Evolutionary conservation across 2,329 filamentous ascomycete genomes (phyloP).

Genomic region (Alternaria sp.): DNA sequence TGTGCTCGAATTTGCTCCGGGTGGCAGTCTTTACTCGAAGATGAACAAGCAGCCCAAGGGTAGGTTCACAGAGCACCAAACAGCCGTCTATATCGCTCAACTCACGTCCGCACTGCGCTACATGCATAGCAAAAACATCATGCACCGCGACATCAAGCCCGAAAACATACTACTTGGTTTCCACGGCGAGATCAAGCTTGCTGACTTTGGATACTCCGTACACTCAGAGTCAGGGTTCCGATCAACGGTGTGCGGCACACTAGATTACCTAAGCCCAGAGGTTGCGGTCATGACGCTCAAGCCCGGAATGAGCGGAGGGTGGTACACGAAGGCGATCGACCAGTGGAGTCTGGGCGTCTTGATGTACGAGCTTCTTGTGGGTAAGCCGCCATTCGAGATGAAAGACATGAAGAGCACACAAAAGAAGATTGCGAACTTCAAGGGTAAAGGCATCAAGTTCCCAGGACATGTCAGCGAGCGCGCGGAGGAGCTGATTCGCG

Average conservation of each 20-base stretch:
- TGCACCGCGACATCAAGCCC: slow-evolving; percentile 90
- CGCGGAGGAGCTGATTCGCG: slow-evolving; percentile 77
- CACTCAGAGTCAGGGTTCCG: slow-evolving; percentile 89
- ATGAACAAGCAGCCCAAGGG: slow-evolving; percentile 76
- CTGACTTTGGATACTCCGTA: slow-evolving; percentile 95
- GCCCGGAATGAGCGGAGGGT: slow-evolving; percentile 71
- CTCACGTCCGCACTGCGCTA: slow-evolving; percentile 84
- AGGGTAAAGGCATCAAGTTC: slow-evolving; percentile 83
- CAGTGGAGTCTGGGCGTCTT: slow-evolving; percentile 92
- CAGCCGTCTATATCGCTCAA: slow-evolving; percentile 81
- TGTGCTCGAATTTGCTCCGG: slow-evolving; percentile 80
- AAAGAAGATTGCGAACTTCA: slow-evolving; percentile 70
- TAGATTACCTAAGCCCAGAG: slow-evolving; percentile 94
- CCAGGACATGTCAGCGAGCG: slow-evolving; percentile 85
- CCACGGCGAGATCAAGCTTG: slow-evolving; percentile 95
- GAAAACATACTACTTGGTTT: slow-evolving; percentile 96
- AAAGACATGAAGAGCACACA: slow-evolving; percentile 83
- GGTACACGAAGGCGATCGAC: slow-evolving; percentile 90
- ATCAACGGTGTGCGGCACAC: slow-evolving; percentile 90
- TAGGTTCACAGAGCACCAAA: slow-evolving; percentile 79
- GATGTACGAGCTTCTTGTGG: slow-evolving; percentile 91
- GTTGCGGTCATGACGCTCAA: slow-evolving; percentile 65
- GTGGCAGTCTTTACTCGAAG: slow-evolving; percentile 82
- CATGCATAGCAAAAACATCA: slow-evolving; percentile 90
- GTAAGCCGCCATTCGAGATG: slow-evolving; percentile 92